phyloP scores from a whole-genome alignment of 2,329 filamentous ascomycete species.

The Alternaria tenuissima region DNA sequence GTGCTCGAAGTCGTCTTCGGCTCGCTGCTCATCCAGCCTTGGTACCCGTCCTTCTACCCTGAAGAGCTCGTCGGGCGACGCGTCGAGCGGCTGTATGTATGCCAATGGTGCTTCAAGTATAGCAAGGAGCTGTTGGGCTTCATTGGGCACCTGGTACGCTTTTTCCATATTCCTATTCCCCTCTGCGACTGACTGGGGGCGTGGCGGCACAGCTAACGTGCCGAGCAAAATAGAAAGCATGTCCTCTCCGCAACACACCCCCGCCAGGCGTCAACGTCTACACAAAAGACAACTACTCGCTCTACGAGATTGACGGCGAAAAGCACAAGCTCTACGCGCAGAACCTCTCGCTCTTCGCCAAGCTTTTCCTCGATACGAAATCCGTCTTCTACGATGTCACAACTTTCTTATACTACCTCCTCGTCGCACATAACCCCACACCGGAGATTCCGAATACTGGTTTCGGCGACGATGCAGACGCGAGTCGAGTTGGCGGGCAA shows the following conservation, averaged over 20 bases:
- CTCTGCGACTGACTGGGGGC: not conserved
- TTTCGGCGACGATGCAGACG: conserved; percentile 25
- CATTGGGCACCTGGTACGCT: conserved; percentile 53
- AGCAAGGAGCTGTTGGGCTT: conserved; percentile 63
- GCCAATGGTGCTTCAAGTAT: conserved; percentile 94
- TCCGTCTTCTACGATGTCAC: conserved; percentile 97
- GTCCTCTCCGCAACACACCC: conserved; percentile 50
- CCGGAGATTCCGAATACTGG: conserved; percentile 44
- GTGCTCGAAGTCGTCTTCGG: conserved; percentile 88
- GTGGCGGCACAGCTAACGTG: not conserved
- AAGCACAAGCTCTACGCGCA: conserved; percentile 89
- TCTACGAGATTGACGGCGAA: conserved; percentile 94
- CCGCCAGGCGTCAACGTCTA: conserved; percentile 80
- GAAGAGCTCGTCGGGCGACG: conserved; percentile 65
- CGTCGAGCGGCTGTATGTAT: conserved; percentile 76
- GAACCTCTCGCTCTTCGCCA: conserved; percentile 94
- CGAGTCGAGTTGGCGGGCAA: conserved; percentile 1
- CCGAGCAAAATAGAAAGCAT: conserved; percentile 51
- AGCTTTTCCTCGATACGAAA: conserved; percentile 97
- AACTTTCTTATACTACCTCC: conserved; percentile 95
- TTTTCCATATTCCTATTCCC: not conserved
- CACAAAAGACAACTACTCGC: conserved; percentile 78
- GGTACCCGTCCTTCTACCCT: conserved; percentile 91
- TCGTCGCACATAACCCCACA: conserved; percentile 73
- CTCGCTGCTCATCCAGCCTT: conserved; percentile 82